Percentiles rank a stretch among this genome's conserved stretches.
Conservation (phyloP, 352 stramenopile species). For the Thraustochytrium striatum region DNA sequence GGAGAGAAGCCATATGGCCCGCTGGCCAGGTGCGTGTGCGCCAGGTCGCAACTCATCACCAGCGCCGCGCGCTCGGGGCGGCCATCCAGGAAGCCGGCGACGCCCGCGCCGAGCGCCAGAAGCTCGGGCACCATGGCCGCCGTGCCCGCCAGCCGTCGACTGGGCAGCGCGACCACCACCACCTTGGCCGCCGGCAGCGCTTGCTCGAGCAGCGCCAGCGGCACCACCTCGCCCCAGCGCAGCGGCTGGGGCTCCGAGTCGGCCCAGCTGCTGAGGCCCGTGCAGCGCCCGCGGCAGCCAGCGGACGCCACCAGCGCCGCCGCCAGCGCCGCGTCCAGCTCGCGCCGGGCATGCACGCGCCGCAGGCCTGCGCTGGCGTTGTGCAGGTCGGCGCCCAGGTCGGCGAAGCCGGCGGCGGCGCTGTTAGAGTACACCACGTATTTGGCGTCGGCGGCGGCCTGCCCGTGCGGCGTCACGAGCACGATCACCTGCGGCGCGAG, state of each 20-base stretch:
- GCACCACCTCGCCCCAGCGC: conserved; percentile 41
- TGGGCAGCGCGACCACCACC: conserved; percentile 1
- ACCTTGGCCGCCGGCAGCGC: not conserved
- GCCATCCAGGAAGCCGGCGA: not conserved
- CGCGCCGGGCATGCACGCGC: not conserved
- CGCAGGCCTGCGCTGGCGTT: not conserved
- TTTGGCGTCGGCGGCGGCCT: not conserved
- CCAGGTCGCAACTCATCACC: conserved; percentile 5
- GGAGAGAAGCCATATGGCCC: conserved; percentile 32
- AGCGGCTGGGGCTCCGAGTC: conserved; percentile 17
- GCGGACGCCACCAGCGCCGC: not conserved
- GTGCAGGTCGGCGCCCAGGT: not conserved
- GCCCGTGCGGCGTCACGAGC: conserved; percentile 22
- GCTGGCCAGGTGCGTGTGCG: conserved; percentile 32
- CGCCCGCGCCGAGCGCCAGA: not conserved
- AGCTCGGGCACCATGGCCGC: conserved; percentile 29
- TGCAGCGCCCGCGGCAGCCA: not conserved
- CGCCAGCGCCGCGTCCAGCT: not conserved
- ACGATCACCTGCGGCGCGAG: conserved; percentile 34
- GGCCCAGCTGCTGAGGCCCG: not conserved
- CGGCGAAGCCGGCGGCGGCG: not conserved
- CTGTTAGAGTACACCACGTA: conserved; percentile 27
- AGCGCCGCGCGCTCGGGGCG: not conserved
- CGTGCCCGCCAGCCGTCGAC: not conserved
- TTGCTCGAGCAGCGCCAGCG: conserved; percentile 1